These are phyloP conservation scores for Abelmoschus esculentus DNA, from an alignment of 345 rosid genomes.

Conservation along the genomic window DNA sequence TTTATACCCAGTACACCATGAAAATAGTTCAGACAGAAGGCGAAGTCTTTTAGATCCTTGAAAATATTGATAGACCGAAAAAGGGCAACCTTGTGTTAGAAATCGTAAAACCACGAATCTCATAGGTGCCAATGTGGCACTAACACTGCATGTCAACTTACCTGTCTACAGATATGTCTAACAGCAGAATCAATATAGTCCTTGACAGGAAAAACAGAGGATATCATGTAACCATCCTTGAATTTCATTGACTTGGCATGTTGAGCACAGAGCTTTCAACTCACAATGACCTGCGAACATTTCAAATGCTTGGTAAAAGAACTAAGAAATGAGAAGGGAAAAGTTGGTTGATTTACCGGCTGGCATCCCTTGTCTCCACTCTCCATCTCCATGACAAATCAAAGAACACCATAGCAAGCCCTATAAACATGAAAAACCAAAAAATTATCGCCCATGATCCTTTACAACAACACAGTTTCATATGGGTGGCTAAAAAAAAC, in stretches of 20 bases:
- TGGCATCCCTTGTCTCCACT: constrained; percentile 66
- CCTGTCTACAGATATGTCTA: no score
- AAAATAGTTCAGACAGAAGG: no score
- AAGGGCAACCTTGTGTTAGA: neutral
- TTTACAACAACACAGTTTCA: no score
- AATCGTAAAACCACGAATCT: neutral
- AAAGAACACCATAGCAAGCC: constrained; percentile 79
- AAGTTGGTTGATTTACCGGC: constrained; percentile 22
- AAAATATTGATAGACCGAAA: no score
- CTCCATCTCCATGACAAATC: constrained; percentile 54
- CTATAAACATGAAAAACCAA: constrained; percentile 17
- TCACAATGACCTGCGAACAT: constrained; percentile 44
- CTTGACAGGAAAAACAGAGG: constrained; percentile 74
- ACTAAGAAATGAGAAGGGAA: no score
- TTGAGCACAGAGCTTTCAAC: constrained; percentile 67
- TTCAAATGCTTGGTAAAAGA: neutral
- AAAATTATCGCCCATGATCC: no score
- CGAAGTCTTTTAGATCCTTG: no score
- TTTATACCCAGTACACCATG: no score
- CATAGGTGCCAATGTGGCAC: no score
- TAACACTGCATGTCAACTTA: no score
- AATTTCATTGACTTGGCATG: constrained; percentile 86
- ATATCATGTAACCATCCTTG: constrained; percentile 86
- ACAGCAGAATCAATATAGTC: constrained; percentile 79
- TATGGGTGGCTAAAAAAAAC: no score